phyloP scores from a whole-genome alignment of 1,284 basidiomycete species.

The Fomitopsis pinicola region DNA sequence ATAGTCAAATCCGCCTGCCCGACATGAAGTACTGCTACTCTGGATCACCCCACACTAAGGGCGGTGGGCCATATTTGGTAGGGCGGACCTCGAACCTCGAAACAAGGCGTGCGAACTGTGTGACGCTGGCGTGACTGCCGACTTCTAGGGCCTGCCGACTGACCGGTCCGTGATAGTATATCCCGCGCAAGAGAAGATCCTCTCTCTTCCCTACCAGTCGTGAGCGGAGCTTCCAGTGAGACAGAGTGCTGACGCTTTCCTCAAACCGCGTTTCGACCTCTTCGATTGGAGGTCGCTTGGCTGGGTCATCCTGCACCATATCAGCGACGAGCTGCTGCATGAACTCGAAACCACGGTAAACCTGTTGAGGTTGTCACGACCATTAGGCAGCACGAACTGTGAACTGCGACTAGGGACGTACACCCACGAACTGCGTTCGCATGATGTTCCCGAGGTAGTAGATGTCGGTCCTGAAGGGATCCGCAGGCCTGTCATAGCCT shows the following conservation, averaged over 20 bases:
- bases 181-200: not conserved
- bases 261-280: conserved; percentile 11
- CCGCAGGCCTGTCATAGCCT: conserved; percentile 7
- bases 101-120: no score
- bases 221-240: conserved; percentile 1
- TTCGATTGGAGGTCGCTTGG: conserved; percentile 11
- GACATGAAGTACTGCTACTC: no score
- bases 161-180: no score
- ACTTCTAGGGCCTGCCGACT: no score
- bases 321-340: conserved; percentile 12
- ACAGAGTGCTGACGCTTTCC: not conserved
- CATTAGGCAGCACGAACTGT: not conserved
- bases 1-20: no score
- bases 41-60: no score
- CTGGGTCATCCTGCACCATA: conserved; percentile 12
- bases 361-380: not conserved
- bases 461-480: conserved; percentile 27
- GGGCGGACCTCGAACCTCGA: no score
- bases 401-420: not conserved
- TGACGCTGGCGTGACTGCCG: no score
- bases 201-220: conserved; percentile 1
- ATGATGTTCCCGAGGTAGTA: conserved; percentile 28
- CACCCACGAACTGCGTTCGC: conserved; percentile 23
- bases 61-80: no score
- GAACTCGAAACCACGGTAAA: conserved; percentile 10